Evolutionary conservation across 192 early-diverging fungal genomes (phyloP).

Genomic region (Oehlia diaphana): DNA sequence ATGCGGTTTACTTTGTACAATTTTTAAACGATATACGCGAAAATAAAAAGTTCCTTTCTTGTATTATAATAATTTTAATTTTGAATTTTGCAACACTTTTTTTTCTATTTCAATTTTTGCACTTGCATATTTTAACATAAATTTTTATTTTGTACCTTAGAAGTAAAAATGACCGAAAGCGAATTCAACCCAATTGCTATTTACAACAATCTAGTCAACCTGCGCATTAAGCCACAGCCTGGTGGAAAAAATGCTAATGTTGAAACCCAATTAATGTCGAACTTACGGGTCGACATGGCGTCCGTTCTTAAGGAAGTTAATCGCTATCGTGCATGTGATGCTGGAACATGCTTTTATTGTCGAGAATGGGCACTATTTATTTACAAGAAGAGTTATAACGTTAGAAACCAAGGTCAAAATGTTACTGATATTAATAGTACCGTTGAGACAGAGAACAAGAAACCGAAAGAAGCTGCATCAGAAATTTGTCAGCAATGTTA

Average conservation of each 20-base stretch:
- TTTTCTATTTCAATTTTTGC: background rate
- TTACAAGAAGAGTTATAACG: conserved; percentile 63
- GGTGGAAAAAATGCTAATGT: background rate
- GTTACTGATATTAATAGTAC: background rate
- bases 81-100: too few relatives aligned
- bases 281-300: conserved; percentile 64
- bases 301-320: conserved; percentile 66
- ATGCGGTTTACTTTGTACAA: too few relatives aligned
- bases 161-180: conserved; percentile 15
- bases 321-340: conserved; percentile 72
- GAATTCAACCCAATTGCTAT: conserved; percentile 16
- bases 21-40: too few relatives aligned
- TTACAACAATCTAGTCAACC: conserved; percentile 14
- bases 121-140: background rate
- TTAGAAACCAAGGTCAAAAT: conserved; percentile 29
- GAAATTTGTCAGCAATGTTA: conserved; percentile 39
- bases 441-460: background rate
- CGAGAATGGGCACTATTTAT: conserved; percentile 80
- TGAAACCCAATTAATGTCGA: conserved; percentile 38
- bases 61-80: too few relatives aligned
- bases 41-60: too few relatives aligned
- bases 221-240: conserved; percentile 8
- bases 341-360: conserved; percentile 71
- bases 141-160: background rate
- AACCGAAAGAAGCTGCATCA: conserved; percentile 40